Conservation (phyloP, 768 basidiomycete genomes). For the Tricholoma terreum region DNA sequence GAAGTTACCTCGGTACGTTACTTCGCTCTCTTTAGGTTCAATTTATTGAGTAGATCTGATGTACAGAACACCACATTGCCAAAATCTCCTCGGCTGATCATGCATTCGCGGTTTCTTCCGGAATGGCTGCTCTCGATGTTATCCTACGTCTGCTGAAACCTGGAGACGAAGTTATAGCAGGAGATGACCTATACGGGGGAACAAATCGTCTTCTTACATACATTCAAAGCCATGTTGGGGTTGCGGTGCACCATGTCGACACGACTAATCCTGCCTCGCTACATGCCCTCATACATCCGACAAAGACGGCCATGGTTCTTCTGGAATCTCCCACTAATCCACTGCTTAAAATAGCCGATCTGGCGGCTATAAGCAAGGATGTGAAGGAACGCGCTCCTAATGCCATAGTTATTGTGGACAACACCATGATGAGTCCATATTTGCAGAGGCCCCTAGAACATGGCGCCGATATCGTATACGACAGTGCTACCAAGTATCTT, state of each 20-base stretch:
- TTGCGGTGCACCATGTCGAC: conserved; percentile 90
- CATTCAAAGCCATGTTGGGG: conserved; percentile 81
- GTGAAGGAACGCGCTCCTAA: conserved; percentile 81
- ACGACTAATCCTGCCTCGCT: conserved; percentile 74
- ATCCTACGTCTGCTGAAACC: conserved; percentile 94
- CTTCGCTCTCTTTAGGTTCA: conserved; percentile 4
- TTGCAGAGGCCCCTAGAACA: conserved; percentile 93
- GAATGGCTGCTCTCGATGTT: conserved; percentile 97
- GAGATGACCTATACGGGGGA: conserved; percentile 97
- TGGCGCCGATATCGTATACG: conserved; percentile 96
- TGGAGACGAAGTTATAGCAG: conserved; percentile 92
- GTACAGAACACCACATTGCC: conserved; percentile 90
- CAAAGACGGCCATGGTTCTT: conserved; percentile 90
- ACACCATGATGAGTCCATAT: conserved; percentile 99
- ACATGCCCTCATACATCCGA: conserved; percentile 58
- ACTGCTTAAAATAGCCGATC: conserved; percentile 89
- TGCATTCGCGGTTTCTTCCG: conserved; percentile 91
- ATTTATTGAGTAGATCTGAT: conserved; percentile 4
- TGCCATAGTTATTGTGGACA: conserved; percentile 88
- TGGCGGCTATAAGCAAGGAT: conserved; percentile 76
- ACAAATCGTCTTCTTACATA: conserved; percentile 94
- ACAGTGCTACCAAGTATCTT: conserved; percentile 96
- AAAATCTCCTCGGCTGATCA: conserved; percentile 92
- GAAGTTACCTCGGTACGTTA: conserved; percentile 82
- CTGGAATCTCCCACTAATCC: conserved; percentile 98